Evolutionary conservation across 2,329 filamentous ascomycete genomes (phyloP).

Genomic region (Talaromyces funiculosus): DNA sequence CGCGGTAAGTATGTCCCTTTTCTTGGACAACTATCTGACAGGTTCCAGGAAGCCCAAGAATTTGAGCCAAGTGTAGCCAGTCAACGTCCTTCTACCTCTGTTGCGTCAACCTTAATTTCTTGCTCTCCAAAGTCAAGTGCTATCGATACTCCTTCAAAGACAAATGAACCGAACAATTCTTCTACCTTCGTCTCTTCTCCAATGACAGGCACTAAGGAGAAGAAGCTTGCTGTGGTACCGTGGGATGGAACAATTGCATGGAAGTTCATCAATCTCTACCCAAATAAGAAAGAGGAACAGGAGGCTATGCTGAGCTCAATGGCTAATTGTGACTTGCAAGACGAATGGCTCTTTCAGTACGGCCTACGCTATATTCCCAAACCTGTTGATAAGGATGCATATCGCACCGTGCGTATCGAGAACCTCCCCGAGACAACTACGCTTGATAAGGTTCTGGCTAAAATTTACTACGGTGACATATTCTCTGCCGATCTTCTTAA

Average conservation of each 20-base stretch:
- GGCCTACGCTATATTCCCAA: conserved; percentile 28
- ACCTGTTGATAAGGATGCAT: conserved; percentile 19
- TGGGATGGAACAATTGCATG: conserved; percentile 13
- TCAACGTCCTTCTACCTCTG: not conserved
- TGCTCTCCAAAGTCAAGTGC: not conserved
- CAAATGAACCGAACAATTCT: not conserved
- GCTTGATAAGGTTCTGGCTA: conserved; percentile 22
- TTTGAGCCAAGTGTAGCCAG: not conserved
- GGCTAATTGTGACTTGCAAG: conserved; percentile 12
- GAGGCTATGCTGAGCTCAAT: conserved; percentile 16
- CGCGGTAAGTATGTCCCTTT: not conserved
- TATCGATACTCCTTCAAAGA: too few species aligned
- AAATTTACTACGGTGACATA: conserved; percentile 22
- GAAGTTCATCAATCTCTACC: conserved; percentile 19
- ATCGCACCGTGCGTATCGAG: conserved; percentile 27
- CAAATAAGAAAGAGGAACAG: conserved; percentile 19
- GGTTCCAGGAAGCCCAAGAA: not conserved
- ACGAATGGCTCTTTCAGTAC: conserved; percentile 25
- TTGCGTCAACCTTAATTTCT: not conserved
- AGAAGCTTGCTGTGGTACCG: not conserved
- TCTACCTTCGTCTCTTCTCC: not conserved
- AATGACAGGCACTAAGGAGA: not conserved
- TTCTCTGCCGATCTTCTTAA: conserved; percentile 26
- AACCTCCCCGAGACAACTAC: conserved; percentile 21
- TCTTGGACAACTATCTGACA: not conserved